Base-by-base conservation (phyloP, 805 yeast genomes). In the Wickerhamomyces bisporus region DNA sequence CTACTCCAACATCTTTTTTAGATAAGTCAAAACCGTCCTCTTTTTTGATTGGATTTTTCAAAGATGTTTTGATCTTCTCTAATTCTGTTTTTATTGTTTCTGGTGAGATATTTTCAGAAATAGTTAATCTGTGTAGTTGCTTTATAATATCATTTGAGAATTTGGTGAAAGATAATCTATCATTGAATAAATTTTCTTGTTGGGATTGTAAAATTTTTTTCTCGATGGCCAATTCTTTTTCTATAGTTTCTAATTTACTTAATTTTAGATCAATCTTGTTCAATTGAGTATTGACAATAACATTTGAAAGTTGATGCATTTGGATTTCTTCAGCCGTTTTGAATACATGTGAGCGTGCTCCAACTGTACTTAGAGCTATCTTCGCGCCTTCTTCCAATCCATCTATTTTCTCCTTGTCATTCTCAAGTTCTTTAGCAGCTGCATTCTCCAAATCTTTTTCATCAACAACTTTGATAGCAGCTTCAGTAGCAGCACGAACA, bases 321-420 rank as follows among this genome's bases (percentile, higher is more conserved):
- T 82, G 87, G 43, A 88, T 68, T 53, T 86, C 96, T 58, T 86
- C 94, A 53, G 76, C 79, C 5, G 79, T 76, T 15, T 91, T 86
- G 61, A 86, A 83, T 16, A 84, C 71, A 54, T 85, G 87, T 19
- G 93, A 72, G 43, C 93, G 73, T 2, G 87, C 80, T 3, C 93
- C 95, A 27, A 84, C 63, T 10, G 84, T 65, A 3, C 94, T 89
- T 40, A 89, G 65, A 1, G 93, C 80, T n/a, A 79, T 64, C 6
- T 76, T 65, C 0, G 84, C 76, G 2, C 85, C 85, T 39, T 81
- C 83, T 50, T 74, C 70, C 15, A 77, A 54, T 35, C 37, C 42
- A 20, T 19, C 32, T 16, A 40, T 39, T 3, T 39, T 36, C 28
- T 39, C 30, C 4, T 32, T 30, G n/a, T 51, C 50, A 6, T 42